Evolutionary conservation across 139 green algal species (phyloP).

Genomic region (Haematococcus lacustris): DNA sequence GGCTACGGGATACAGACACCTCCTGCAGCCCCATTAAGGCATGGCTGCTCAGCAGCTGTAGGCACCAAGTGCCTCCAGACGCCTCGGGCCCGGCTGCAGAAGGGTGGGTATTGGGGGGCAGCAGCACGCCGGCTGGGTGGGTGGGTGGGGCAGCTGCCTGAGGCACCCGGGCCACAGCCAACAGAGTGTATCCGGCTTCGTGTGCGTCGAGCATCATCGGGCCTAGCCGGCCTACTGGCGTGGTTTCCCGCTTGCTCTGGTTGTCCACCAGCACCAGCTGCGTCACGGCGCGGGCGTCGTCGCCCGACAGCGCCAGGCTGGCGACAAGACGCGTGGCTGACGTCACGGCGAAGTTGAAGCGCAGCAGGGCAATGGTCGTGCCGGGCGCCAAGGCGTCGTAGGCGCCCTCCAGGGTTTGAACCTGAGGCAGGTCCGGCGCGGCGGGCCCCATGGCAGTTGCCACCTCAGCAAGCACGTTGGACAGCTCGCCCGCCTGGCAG

Average conservation of each 20-base stretch:
- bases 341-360: slow-evolving; percentile 12
- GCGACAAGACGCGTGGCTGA: slow-evolving; percentile 12
- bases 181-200: slow-evolving; percentile 27
- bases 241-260: neutral
- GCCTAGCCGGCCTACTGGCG: neutral
- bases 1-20: slow-evolving; percentile 5
- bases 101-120: neutral
- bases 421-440: neutral
- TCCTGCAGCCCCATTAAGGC: slow-evolving; percentile 14
- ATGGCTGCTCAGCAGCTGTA: slow-evolving; percentile 10
- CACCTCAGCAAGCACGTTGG: neutral
- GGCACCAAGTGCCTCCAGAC: slow-evolving; percentile 6
- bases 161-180: slow-evolving; percentile 21
- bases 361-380: slow-evolving; percentile 9
- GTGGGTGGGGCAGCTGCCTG: neutral
- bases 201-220: neutral
- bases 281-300: slow-evolving; percentile 23
- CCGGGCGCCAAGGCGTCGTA: slow-evolving; percentile 6
- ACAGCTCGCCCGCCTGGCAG: slow-evolving; percentile 1
- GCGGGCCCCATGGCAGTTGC: neutral
- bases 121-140: neutral
- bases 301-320: slow-evolving; percentile 17
- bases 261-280: slow-evolving; percentile 32
- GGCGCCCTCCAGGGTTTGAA: slow-evolving; percentile 12
- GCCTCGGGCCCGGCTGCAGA: neutral